phyloP scores from a whole-genome alignment of 202 grass and related monocot species.

The Setaria viridis region DNA sequence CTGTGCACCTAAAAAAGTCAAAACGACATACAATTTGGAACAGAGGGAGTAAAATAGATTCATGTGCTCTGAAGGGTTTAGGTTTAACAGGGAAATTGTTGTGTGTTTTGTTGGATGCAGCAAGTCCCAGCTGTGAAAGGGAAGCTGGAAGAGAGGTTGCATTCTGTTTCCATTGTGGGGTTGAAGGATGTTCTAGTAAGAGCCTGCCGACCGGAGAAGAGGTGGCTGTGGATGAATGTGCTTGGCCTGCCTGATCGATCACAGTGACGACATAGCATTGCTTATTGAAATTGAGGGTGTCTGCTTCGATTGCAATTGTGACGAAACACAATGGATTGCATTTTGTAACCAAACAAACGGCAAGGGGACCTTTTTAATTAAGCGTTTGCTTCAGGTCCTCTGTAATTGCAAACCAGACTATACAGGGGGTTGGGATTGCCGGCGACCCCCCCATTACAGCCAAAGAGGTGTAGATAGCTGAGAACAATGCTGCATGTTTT shows the following conservation, averaged over 20 bases:
- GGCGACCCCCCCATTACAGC: not conserved
- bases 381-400: not conserved
- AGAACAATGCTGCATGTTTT: not conserved
- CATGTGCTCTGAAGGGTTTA: not conserved
- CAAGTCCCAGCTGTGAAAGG: constrained; percentile 42
- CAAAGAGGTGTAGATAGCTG: not conserved
- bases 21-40: too few relatives aligned
- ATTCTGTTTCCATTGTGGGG: constrained; percentile 13
- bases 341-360: not conserved
- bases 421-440: not conserved
- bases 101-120: constrained; percentile 24
- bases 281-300: not conserved
- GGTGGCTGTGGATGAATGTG: constrained; percentile 38
- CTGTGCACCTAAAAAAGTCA: too few relatives aligned
- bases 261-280: not conserved
- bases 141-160: constrained; percentile 43
- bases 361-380: not conserved
- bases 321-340: not conserved
- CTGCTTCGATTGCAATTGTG: not conserved
- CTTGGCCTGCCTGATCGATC: constrained; percentile 26
- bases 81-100: not conserved
- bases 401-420: not conserved
- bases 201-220: constrained; percentile 46
- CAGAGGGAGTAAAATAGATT: not conserved
- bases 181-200: constrained; percentile 49